Percentiles rank a stretch among this genome's conserved stretches.
phyloP scores from a whole-genome alignment of 2,329 filamentous ascomycete species.

The Colletotrichum sp. region DNA sequence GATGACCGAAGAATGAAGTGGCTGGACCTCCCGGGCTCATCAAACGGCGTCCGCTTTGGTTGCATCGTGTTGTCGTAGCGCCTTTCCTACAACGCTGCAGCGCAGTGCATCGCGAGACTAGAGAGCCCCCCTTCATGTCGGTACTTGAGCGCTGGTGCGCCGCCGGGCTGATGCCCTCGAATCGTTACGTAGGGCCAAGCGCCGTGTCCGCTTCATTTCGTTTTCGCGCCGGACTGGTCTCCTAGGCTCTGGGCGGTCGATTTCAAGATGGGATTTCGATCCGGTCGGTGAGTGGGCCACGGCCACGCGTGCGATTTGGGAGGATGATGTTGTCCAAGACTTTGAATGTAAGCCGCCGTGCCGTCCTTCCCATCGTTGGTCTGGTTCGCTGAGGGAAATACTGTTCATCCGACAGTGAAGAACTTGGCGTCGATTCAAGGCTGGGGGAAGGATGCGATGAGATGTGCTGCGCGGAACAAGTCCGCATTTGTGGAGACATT shows the following conservation, averaged over 20 bases:
- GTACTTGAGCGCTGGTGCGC: neutral
- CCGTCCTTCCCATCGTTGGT: neutral
- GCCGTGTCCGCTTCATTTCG: neutral
- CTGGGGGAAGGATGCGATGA: neutral
- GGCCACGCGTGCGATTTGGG: neutral
- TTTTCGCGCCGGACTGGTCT: neutral
- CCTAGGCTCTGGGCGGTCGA: neutral
- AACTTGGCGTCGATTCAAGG: neutral
- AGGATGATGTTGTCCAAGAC: constrained; percentile 13
- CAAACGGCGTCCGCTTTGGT: neutral
- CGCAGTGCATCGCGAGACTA: neutral
- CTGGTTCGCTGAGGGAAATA: neutral
- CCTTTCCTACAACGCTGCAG: neutral
- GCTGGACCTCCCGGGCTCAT: neutral
- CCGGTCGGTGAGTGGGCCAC: neutral
- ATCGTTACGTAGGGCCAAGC: constrained; percentile 1
- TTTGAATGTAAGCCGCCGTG: neutral
- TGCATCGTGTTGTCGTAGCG: neutral
- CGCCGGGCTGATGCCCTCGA: neutral
- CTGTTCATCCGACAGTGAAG: neutral
- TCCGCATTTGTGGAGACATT: neutral
- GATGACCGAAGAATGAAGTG: neutral
- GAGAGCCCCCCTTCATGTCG: neutral
- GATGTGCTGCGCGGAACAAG: neutral
- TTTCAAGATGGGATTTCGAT: neutral